Evolutionary conservation across 192 early-diverging fungal genomes (phyloP), one percentile per base, ranked within the genome.

Genomic region (Obelidium mucronatum): DNA sequence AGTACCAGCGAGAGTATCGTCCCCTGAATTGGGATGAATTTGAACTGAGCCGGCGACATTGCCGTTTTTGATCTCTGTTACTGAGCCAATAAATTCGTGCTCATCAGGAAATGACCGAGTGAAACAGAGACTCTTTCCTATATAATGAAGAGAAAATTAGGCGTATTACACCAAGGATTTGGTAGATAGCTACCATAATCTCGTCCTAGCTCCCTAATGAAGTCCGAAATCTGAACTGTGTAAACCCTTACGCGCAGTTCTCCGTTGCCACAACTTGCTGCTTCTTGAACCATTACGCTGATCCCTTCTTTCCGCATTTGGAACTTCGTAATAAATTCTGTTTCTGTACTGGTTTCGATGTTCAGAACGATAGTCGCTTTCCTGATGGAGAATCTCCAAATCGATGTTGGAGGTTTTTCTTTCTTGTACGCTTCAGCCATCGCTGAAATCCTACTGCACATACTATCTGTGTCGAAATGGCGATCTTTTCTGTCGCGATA

Each of bases 261-360:
- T 17, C 33, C 51, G 8, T 30, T 61, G 19, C 30, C 34, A 26
- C 34, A 26, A 19, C 36, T 44, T 13, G 69, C 69, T 3, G 69
- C 37, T 30, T 75, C 73, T 37, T 75, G 73, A 53, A 75, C 37
- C 61, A 75, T 66, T 17, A 75, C 39, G 42, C n/a, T 34, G 13
- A 34, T 61, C 15, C 24, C 44, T 24, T 65, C 62, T 34, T 66
- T 75, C 34, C 59, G 26, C 62, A 75, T 75, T 66, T 66, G 61
- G 44, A 75, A 72, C 19, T 59, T 55, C 8, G 69, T 72, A 5
- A 72, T 72, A 40, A 72, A 72, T 22, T 72, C 69, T 13, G 69
- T 72, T 36, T 72, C 69, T 1, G 69, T 58, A 11, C 28, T 35
- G 2, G 13, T 24, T 22, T 72, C 69, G 37, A 72, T 37, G 55